Base-by-base conservation (phyloP, 176 grass and related monocot genomes). In the Urochloa ruziziensis region DNA sequence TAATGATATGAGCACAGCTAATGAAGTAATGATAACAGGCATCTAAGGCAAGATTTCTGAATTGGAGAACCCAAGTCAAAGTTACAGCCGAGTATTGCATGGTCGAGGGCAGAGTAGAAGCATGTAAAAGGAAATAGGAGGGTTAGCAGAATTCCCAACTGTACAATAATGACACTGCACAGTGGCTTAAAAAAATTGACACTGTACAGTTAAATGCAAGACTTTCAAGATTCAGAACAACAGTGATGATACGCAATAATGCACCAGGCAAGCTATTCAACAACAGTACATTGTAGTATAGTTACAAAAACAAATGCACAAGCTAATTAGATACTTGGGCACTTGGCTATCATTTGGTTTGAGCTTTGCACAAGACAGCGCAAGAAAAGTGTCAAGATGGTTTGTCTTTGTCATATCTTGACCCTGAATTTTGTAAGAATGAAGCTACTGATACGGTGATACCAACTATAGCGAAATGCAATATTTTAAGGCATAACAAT, bases 11-110 rank as follows among this genome's bases (percentile, higher is more conserved):
- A 19, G 39, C 16, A 32, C n/a, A 71, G 16, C 4, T n/a, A n/a
- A n/a, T n/a, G n/a, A n/a, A 40, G 36, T 7, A 49, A 30, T 14
- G 1, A 12, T 12, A 32, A 34, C 12, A 67, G 51, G 58, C 33
- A 83, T 74, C 58, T 12, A 40, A 68, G 17, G 21, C 34, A 68
- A 34, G 48, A 54, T 83, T 62, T 79, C 29, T 59, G 49, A 69
- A 73, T 17, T 44, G 49, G 25, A 61, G 23, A 21, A 79, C 75
- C 58, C 46, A 74, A 36, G 49, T 40, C 67, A 52, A 35, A 25
- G 15, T 10, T 57, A 28, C 6, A 27, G 64, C 43, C 34, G 29
- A 71, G 37, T 77, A 23, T 72, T 33, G 18, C 30, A 23, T 54
- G 52, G 52, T 56, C 18, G 1, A 23, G 17, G 19, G 3, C 53